Percentiles rank a stretch among this genome's conserved stretches.
Conservation (phyloP, 805 yeast genomes). For the Schwanniomyces occidentalis region DNA sequence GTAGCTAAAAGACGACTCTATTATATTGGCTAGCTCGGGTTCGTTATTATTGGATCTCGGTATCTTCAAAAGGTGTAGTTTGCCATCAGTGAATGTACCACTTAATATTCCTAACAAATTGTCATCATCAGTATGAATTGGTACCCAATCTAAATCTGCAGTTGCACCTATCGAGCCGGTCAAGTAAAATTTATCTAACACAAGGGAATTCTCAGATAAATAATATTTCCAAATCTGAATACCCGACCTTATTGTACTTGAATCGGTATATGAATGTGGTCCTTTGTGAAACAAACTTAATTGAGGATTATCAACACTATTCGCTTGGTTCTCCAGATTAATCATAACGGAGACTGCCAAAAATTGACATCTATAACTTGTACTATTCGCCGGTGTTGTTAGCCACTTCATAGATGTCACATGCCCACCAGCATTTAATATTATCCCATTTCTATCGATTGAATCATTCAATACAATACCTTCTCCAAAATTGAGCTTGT, state of each 20-base stretch:
- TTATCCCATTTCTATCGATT: constrained; percentile 31
- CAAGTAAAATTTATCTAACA: constrained; percentile 24
- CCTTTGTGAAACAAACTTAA: constrained; percentile 29
- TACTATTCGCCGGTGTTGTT: constrained; percentile 19
- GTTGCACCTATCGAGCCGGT: constrained; percentile 47
- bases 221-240: constrained; percentile 48
- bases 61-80: constrained; percentile 48
- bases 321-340: constrained; percentile 20
- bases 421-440: constrained; percentile 51
- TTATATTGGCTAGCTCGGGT: constrained; percentile 16
- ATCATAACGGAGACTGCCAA: constrained; percentile 54
- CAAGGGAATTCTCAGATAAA: constrained; percentile 22
- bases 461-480: not conserved
- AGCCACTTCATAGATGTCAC: constrained; percentile 58
- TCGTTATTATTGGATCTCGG: constrained; percentile 16
- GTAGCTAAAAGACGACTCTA: constrained; percentile 24
- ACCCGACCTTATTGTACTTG: constrained; percentile 30
- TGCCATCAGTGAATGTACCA: constrained; percentile 60
- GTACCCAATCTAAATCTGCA: constrained; percentile 40
- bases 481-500: constrained; percentile 3
- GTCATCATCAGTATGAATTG: constrained; percentile 26
- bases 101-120: constrained; percentile 44
- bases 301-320: constrained; percentile 23
- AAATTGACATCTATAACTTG: constrained; percentile 26
- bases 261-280: constrained; percentile 4